Base-by-base conservation (phyloP, 371 early-diverging fungal genomes). In the Actinomucor elegans region DNA sequence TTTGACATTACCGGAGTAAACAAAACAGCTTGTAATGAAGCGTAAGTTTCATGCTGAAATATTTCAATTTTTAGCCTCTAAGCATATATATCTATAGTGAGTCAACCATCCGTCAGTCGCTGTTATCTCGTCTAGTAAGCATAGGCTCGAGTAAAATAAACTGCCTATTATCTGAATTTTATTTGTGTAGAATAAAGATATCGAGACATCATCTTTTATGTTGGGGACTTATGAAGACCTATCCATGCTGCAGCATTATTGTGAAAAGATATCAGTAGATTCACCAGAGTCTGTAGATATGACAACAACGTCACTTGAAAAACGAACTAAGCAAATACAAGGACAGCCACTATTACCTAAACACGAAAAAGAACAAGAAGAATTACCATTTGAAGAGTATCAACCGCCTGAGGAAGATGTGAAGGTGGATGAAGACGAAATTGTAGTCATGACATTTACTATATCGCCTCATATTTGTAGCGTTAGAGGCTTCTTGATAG, bases 381-480 rank as follows among this genome's bases (percentile, higher is more conserved):
- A n/a, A n/a, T n/a, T n/a, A n/a, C n/a, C n/a, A n/a, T n/a, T n/a
- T n/a, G n/a, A n/a, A 21, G 42, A 42, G 2, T 5, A 26, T n/a
- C 42, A 42, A n/a, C 26, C 23, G 5, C 5, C 14, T 0, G 37
- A 20, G 1, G 29, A 35, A 0, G 35, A 44, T 33, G 21, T 20
- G 3, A 9, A 43, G 6, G 15, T 34, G 4, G 34, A 43, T 4
- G 35, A 41, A 4, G 5, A 38, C 14, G 40, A 41, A 32, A 6
- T 44, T 15, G 17, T 51, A 7, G 12, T 57, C 0, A 42, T 47
- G 12, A 49, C 44, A 9, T 72, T 76, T 24, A 32, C 17, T 1
- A 60, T 76, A 21, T 63, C 73, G 0, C 56, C 53, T 5, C 57
- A 54, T 18, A 63, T 73, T 11, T 18, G 18, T 1, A 37, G 60